These are phyloP conservation scores for Ophiocordyceps camponoti-saundersi DNA, from an alignment of 2,329 filamentous ascomycete species.

Conservation along the genomic window DNA sequence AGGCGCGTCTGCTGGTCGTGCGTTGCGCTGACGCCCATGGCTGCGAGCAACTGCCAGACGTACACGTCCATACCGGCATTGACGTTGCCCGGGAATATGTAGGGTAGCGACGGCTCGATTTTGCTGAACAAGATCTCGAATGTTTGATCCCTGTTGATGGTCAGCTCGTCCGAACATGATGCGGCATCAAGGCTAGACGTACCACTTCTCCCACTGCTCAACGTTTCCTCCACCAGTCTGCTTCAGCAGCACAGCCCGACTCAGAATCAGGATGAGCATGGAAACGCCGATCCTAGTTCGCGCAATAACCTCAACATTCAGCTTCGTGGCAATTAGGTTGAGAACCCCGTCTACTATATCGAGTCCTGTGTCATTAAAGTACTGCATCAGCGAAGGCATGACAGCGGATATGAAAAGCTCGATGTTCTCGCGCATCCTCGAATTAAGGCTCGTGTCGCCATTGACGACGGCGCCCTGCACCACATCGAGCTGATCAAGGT, in stretches of 20 bases:
- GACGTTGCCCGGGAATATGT: slow-evolving; percentile 83
- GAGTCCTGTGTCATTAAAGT: slow-evolving; percentile 79
- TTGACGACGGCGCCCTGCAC: slow-evolving; percentile 65
- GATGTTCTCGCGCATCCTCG: slow-evolving; percentile 73
- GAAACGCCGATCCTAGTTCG: slow-evolving; percentile 77
- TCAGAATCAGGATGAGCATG: slow-evolving; percentile 86
- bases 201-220: slow-evolving; percentile 69
- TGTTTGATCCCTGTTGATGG: slow-evolving; percentile 40
- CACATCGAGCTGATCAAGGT: slow-evolving; percentile 83
- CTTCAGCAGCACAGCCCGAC: slow-evolving; percentile 83
- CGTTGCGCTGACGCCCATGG: slow-evolving; percentile 82
- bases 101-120: slow-evolving; percentile 66
- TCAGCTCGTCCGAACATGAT: slow-evolving; percentile 12
- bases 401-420: slow-evolving; percentile 80
- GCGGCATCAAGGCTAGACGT: slow-evolving; percentile 10
- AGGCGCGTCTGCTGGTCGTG: slow-evolving; percentile 90
- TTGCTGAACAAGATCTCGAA: slow-evolving; percentile 81
- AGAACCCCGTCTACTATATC: slow-evolving; percentile 83
- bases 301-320: slow-evolving; percentile 70
- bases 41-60: slow-evolving; percentile 94
- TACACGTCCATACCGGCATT: slow-evolving; percentile 86
- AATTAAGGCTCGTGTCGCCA: slow-evolving; percentile 55
- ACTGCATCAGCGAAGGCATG: slow-evolving; percentile 77
- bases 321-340: slow-evolving; percentile 65
- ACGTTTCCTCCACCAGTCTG: slow-evolving; percentile 56